phyloP scores from a whole-genome alignment of 768 basidiomycete genomes.

The Strobilomyces dryophilus region DNA sequence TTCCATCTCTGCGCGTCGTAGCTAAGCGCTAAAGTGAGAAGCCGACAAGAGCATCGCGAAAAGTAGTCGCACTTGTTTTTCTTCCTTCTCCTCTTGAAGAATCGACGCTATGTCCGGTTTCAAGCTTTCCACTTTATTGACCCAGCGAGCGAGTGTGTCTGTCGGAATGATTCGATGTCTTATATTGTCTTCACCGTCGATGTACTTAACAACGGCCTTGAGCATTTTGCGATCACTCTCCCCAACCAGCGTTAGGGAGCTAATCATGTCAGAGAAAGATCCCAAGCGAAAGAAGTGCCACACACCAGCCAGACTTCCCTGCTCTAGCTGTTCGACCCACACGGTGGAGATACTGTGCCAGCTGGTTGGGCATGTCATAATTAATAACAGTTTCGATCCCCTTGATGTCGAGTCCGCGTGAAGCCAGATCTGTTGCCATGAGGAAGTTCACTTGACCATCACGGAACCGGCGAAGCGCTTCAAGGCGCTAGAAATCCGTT shows the following conservation, averaged over 20 bases:
- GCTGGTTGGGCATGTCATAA: slow-evolving; percentile 94
- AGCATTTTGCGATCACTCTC: slow-evolving; percentile 96
- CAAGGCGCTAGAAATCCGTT: slow-evolving; percentile 59
- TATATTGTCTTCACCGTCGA: slow-evolving; percentile 71
- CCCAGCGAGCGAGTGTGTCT: slow-evolving; percentile 70
- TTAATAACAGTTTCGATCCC: slow-evolving; percentile 98
- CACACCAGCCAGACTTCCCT: slow-evolving; percentile 85
- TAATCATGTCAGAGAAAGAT: slow-evolving; percentile 28
- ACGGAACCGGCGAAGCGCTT: slow-evolving; percentile 81
- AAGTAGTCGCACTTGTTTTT: slow-evolving; percentile 67
- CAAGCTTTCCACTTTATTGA: slow-evolving; percentile 60
- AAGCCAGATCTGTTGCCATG: slow-evolving; percentile 95
- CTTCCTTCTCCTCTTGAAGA: slow-evolving; percentile 89
- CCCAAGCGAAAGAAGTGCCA: slow-evolving; percentile 6
- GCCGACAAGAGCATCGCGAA: neutral
- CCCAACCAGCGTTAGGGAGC: slow-evolving; percentile 92
- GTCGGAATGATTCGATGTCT: slow-evolving; percentile 83
- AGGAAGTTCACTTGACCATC: slow-evolving; percentile 87
- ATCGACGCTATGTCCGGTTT: slow-evolving; percentile 78
- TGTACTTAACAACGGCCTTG: slow-evolving; percentile 91
- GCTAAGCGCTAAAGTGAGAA: slow-evolving; percentile 37
- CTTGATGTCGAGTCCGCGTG: slow-evolving; percentile 95
- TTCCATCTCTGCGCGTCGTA: slow-evolving; percentile 94
- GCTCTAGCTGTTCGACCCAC: slow-evolving; percentile 97
- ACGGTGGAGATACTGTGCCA: slow-evolving; percentile 93